Conservation (phyloP, 768 basidiomycete species). For the Filobasidium wieringae region DNA sequence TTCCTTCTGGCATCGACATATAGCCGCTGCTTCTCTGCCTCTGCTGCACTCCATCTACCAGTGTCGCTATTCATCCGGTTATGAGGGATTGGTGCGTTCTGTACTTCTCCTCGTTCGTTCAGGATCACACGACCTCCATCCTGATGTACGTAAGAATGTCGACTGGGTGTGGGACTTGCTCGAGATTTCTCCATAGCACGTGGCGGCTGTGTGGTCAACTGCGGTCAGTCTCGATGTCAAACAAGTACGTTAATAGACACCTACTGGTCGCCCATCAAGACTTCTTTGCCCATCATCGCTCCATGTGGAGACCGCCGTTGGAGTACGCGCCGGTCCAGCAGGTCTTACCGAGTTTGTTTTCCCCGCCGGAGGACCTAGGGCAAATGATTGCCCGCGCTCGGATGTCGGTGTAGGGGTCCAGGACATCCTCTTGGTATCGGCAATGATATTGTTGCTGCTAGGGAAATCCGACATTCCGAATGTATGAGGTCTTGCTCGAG, state of each 20-base stretch:
- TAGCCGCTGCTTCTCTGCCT: constrained; percentile 25
- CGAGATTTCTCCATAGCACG: not conserved
- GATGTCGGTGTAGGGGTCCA: not conserved
- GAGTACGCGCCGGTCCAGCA: not conserved
- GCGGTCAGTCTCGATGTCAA: too few species aligned
- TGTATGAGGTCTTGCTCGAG: constrained; percentile 4
- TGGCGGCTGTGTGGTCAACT: too few species aligned
- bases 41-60: constrained; percentile 23
- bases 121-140: constrained; percentile 7
- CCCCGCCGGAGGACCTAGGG: too few species aligned
- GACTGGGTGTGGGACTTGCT: constrained; percentile 2
- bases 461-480: not conserved
- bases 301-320: not conserved
- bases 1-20: constrained; percentile 21
- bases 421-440: constrained; percentile 4
- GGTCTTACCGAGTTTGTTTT: not conserved
- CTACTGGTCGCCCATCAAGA: not conserved
- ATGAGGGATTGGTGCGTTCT: not conserved
- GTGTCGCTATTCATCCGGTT: not conserved
- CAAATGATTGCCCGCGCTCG: not conserved
- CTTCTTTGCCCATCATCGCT: not conserved
- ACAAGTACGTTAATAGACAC: too few species aligned
- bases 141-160: constrained; percentile 5
- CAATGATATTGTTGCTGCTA: not conserved
- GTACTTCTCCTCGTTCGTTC: not conserved